Evolutionary conservation across 148 eudicot species (phyloP).

Genomic region (Limonium bicolor): DNA sequence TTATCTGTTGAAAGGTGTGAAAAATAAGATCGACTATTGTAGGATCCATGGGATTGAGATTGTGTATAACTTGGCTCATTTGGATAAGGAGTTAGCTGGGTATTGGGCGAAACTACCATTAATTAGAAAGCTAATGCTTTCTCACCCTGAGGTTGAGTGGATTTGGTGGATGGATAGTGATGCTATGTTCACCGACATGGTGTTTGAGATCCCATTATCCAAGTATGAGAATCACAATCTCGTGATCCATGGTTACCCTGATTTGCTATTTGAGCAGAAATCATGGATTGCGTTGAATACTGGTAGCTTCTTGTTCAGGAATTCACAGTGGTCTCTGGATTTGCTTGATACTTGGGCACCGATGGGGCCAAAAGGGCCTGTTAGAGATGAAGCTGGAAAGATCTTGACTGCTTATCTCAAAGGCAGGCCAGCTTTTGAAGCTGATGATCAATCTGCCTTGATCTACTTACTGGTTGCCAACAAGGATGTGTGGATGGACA

Average conservation of each 20-base stretch:
- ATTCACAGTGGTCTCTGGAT: constrained; percentile 58
- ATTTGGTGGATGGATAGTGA: constrained; percentile 89
- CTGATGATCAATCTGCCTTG: constrained; percentile 4
- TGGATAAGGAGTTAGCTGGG: constrained; percentile 50
- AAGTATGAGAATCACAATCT: constrained; percentile 41
- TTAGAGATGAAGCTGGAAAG: constrained; percentile 40
- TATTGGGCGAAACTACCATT: constrained; percentile 67
- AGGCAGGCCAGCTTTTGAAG: constrained; percentile 19
- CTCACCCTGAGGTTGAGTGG: constrained; percentile 81
- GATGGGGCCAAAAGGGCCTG: constrained; percentile 45
- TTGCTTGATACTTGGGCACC: constrained; percentile 42
- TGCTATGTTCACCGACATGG: constrained; percentile 72
- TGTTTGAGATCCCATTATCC: constrained; percentile 40
- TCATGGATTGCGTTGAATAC: constrained; percentile 58
- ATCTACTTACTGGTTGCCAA: neutral
- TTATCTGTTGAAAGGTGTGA: constrained; percentile 43
- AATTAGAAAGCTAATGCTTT: constrained; percentile 47
- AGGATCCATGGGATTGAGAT: constrained; percentile 62
- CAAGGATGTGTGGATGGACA: neutral
- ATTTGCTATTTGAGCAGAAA: constrained; percentile 30
- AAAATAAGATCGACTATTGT: constrained; percentile 77
- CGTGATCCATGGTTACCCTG: constrained; percentile 61
- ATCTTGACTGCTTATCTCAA: constrained; percentile 22
- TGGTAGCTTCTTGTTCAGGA: constrained; percentile 51
- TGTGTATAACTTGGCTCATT: constrained; percentile 52